phyloP scores from a whole-genome alignment of 257 asterid species.

The Euphrasia confusa region DNA sequence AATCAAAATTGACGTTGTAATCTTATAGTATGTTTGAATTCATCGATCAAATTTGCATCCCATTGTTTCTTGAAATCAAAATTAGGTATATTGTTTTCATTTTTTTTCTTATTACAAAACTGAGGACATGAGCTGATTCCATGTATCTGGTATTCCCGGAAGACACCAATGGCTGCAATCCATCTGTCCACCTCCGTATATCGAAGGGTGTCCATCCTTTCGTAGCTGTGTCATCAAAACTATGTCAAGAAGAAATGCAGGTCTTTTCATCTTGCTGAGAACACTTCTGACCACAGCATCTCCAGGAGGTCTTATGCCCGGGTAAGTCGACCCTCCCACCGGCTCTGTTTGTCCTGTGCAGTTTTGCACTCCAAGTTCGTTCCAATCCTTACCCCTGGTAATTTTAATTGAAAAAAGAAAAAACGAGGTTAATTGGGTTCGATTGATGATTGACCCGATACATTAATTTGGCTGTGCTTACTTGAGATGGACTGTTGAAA shows the following conservation, averaged over 20 bases:
- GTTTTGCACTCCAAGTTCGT: slow-evolving; percentile 36
- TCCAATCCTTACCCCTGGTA: slow-evolving; percentile 60
- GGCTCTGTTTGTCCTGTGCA: slow-evolving; percentile 54
- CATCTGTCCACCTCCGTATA: slow-evolving; percentile 28
- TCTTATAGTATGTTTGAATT: slow-evolving; percentile 14
- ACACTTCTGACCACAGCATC: slow-evolving; percentile 37
- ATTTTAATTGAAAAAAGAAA: background rate
- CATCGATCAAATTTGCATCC: background rate
- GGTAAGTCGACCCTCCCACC: slow-evolving; percentile 39
- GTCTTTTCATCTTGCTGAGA: slow-evolving; percentile 40
- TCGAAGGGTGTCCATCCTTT: slow-evolving; percentile 73
- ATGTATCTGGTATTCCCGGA: slow-evolving; percentile 81
- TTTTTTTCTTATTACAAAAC: slow-evolving; percentile 36
- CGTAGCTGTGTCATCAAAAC: slow-evolving; percentile 56
- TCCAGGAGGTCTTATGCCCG: slow-evolving; percentile 35
- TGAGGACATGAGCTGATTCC: slow-evolving; percentile 67
- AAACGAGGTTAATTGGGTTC: background rate
- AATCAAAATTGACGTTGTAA: slow-evolving; percentile 15
- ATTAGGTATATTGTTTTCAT: no score
- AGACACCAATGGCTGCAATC: slow-evolving; percentile 95
- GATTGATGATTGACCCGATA: no score
- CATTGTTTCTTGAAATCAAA: background rate
- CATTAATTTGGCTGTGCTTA: slow-evolving; percentile 31
- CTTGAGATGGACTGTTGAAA: slow-evolving; percentile 57
- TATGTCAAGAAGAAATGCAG: slow-evolving; percentile 53